phyloP scores from a whole-genome alignment of 768 basidiomycete genomes.

The Coprinopsis marcescibilis region DNA sequence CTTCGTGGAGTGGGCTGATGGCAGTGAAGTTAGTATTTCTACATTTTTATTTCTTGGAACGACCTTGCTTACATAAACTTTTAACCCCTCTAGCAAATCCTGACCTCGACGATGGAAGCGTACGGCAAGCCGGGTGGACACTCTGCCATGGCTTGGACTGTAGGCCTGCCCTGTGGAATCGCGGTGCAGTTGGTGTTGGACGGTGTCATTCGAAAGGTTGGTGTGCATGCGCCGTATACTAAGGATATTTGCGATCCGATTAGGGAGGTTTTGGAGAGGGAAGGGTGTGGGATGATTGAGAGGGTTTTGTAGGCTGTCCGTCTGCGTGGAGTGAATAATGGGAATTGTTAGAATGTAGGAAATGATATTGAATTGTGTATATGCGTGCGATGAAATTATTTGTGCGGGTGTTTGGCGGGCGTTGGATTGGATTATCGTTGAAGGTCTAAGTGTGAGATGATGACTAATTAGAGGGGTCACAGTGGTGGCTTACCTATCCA shows the following conservation, averaged over 20 bases:
- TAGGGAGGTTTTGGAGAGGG: conserved; percentile 57
- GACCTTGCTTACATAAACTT: conserved; percentile 5
- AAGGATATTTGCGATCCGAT: conserved; percentile 80
- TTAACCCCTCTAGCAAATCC: conserved; percentile 49
- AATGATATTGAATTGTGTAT: too few relatives aligned
- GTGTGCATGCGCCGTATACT: conserved; percentile 82
- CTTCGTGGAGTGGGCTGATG: conserved; percentile 83
- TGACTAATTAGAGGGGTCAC: too few relatives aligned
- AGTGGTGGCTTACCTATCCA: too few relatives aligned
- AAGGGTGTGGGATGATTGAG: conserved; percentile 73
- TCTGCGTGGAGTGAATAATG: too few relatives aligned
- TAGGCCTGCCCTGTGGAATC: conserved; percentile 92
- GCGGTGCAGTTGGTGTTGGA: conserved; percentile 90
- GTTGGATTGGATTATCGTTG: too few relatives aligned
- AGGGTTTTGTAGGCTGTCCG: conserved; percentile 46
- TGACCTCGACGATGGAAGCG: conserved; percentile 87
- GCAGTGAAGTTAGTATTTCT: conserved; percentile 41
- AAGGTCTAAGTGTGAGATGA: too few relatives aligned
- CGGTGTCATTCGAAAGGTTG: conserved; percentile 70
- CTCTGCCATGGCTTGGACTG: conserved; percentile 88
- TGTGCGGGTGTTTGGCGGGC: too few relatives aligned
- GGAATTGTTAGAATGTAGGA: too few relatives aligned
- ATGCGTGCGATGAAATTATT: too few relatives aligned
- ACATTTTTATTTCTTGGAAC: neutral
- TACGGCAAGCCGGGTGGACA: conserved; percentile 68